Base-by-base conservation (phyloP, 1,284 basidiomycete species). In the Fistulinella cinereoalba region DNA sequence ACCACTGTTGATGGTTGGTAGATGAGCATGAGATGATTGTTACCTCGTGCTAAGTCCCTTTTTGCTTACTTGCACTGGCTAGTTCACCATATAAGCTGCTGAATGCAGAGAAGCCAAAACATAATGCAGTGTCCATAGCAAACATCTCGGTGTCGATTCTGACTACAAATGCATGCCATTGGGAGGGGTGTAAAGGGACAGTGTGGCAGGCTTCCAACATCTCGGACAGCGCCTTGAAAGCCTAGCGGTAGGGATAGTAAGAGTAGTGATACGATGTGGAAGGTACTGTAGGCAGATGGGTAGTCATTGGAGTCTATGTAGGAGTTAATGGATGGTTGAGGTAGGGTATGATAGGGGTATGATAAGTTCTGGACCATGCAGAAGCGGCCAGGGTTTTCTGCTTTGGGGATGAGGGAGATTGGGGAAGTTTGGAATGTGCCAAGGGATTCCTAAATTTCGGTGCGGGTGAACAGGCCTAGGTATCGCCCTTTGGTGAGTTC, bases 341-440 rank as follows among this genome's bases (percentile, higher is more conserved):
- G 12, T 7, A 12, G 12, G 25, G 7, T 27, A 27, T 12, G 12
- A 12, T 2, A 67, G 67, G 45, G 55, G 62, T 1, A 42, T 0
- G 73, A 77, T 11, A 72, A 62, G 40, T 77, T 70, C 12, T 77
- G 72, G 0, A 77, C 57, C 0, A 68, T 37, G 0, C 58, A 34
- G 28, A 58, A 69, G 33, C 66, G 66, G 1, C 57, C 59, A 0
- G 56, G 58, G 15, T 61, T 60, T 0, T 57, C 56, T 0, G 63
- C 47, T 43, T 75, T 73, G 0, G 65, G 65, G 0, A 69, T 53
- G 1, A 74, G 37, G 15, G 37, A 69, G 0, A 75, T 32, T n/a
- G n/a, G n/a, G n/a, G n/a, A n/a, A n/a, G n/a, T n/a, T n/a, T n/a
- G n/a, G n/a, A n/a, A n/a, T n/a, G n/a, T n/a, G n/a, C n/a, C n/a